Evolutionary conservation across 1,139 yeast species (phyloP).

Genomic region (Pichia sp.): DNA sequence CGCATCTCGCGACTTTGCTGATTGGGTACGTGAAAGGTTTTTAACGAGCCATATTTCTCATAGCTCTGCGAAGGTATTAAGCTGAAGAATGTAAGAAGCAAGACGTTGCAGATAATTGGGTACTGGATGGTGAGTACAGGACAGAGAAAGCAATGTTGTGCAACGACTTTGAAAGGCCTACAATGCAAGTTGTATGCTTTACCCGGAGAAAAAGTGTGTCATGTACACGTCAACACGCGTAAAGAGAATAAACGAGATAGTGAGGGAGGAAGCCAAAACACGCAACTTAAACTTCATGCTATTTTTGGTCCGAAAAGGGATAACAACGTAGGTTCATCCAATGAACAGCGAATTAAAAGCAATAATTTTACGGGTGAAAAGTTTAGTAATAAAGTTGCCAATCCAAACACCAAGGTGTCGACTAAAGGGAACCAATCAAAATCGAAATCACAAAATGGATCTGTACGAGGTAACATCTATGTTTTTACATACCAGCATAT

Average conservation of each 20-base stretch:
- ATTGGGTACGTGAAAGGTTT: no score
- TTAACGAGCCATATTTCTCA: no score
- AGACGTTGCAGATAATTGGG: no score
- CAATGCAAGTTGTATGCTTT: constrained; percentile 6
- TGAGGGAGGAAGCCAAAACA: not conserved
- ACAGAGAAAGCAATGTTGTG: constrained; percentile 3
- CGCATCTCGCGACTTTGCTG: no score
- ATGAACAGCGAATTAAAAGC: not conserved
- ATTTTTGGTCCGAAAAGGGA: no score
- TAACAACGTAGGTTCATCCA: no score
- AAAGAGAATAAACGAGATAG: not conserved
- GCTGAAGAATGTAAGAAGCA: no score
- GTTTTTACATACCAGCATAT: constrained; percentile 42
- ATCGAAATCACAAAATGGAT: not conserved
- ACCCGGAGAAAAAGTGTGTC: constrained; percentile 6
- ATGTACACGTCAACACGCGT: constrained; percentile 3
- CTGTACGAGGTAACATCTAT: constrained; percentile 40
- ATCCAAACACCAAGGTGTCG: not conserved
- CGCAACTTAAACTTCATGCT: no score
- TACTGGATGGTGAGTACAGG: not conserved
- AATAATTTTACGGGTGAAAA: not conserved
- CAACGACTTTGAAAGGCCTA: constrained; percentile 6
- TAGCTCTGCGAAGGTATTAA: no score
- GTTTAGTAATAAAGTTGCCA: not conserved
- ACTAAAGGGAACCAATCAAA: not conserved